Base-by-base conservation (phyloP, 1,284 basidiomycete genomes). In the Rhodotorula sp. region DNA sequence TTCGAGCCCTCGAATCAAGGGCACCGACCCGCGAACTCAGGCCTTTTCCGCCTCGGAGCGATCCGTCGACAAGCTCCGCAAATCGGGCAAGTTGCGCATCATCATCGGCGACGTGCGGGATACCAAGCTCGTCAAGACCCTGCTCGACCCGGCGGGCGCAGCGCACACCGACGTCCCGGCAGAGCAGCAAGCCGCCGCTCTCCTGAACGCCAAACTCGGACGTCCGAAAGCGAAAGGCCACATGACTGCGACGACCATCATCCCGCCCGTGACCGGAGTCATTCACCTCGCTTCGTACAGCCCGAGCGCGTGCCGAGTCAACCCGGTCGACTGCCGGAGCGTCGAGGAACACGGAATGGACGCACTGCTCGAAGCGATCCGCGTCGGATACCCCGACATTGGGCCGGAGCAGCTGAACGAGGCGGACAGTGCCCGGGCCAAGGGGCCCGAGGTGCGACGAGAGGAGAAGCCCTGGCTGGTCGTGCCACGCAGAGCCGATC, bases 211-310 rank as follows among this genome's bases (percentile, higher is more conserved):
- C 15, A 72, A 64, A 31, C 64, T 69, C 20, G 65, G 72, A 34
- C 62, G 64, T 21, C 61, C 65, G 49, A 70, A 69, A 46, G 72
- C 73, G 64, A 69, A 72, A 21, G 72, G 73, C 6, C 74, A 71
- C 48, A 64, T 66, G 31, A 67, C 62, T 52, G 71, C 67, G 47
- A 72, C 63, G 62, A 58, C 58, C 26, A 58, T 69, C 26, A 70
- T 78, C n/a, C 77, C 77, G 34, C 77, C 77, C 14, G 71, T 78
- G 4, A 71, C 71, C 21, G 77, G 77, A 18, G 58, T 78, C 57
- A 64, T 76, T 15, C 77, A 78, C 63, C 72, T 78, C 56, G 77
- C 77, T 7, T 73, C 74, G 15, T 78, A 78, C 60, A 65, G 63
- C 34, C 76, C 73, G 1, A 63, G 43, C 16, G 64, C 62, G 6